Evolutionary conservation across 306 rosid species (phyloP), one percentile per base, ranked within the genome.

Genomic region (Trifolium fragiferum): DNA sequence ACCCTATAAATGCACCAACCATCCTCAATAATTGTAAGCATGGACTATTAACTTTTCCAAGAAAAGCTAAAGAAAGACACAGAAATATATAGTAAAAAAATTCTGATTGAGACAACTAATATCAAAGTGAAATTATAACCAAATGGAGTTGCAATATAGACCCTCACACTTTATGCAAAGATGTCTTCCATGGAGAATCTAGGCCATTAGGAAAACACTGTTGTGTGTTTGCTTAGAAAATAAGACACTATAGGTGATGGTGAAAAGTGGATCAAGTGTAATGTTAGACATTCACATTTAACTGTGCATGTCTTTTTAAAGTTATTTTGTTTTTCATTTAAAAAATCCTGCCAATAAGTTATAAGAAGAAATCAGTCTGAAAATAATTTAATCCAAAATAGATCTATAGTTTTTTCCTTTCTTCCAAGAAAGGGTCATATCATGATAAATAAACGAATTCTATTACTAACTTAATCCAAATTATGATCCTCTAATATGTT

Each of bases 71-170:
- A 79, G 65, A 73, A 44, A 73, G 64, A 79, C 51, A 32, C 49
- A 44, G 62, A 72, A 66, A 43, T 37, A 51, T 73, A 57, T 47
- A 59, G 64, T n/a, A 73, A 47, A 57, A 73, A 40, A 19, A 5
- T 30, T 27, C 2, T 73, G 75, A 79, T 57, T 32, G 70, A 20
- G 83, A 79, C 75, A 66, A 72, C 21, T 73, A 73, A 65, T 54
- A 66, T 10, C 18, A 63, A 78, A 72, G 78, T 47, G 44, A 72
- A 78, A 64, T 51, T 64, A 25, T 53, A 73, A 68, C 81, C 40
- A 58, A 54, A 71, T 70, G 32, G 63, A 20, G 51, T 68, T 57
- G 41, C 61, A 8, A 43, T 55, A 47, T 47, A 53, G 80, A 46
- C 20, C 8, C 41, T 44, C 49, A 7, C 59, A 41, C 75, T 68